Evolutionary conservation across 2,329 filamentous ascomycete genomes (phyloP), one percentile per base, ranked within the genome.

Genomic region (Pseudocercospora cruenta): DNA sequence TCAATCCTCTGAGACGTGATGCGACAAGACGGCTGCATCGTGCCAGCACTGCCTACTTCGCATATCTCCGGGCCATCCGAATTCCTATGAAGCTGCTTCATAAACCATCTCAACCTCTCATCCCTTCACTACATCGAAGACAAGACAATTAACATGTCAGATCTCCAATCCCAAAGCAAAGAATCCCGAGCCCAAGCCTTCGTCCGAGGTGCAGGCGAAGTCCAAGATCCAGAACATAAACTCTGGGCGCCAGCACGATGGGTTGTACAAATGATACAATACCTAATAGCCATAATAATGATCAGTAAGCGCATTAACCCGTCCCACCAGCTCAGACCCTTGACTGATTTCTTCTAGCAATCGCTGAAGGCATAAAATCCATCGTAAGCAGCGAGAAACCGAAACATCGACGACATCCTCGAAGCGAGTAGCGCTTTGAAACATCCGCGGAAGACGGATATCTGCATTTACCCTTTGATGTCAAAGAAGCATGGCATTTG

Each of bases 181-280:
- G 68, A 70, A 53, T 70, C 71, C 16, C 45, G 51, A n/a, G 68
- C 72, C 26, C 60, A 67, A 16, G 63, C 64, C 49, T 74, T 74
- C 67, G 65, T 74, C 57, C 69, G 71, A n/a, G 67, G 65, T 16
- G 72, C 72, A 36, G 68, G 72, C 43, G 58, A 65, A 19, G 71
- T 74, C 26, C 67, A 70, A 45, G 72, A 74, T 54, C 72, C 72
- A 4, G 71, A 74, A 2, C 49, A 67, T 53, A 71, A 73, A 36
- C 67, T 74, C 3, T 74, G 72, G 72, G 66, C 45, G 33, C 72
- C 72, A 5, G 72, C 71, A 8, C 64, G 67, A 62, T 73, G 71
- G 70, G 59, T 74, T 14, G 71, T 69, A 12, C 64, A 67, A 28
- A 68, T 73, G 63, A 64, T 74, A 3, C 72, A 74, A 60, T 72